A percentile compares a stretch with the other conserved stretches of the same genome.
phyloP scores from a whole-genome alignment of 2,329 filamentous ascomycete species.

The Coniosporium tulheliwenetii region DNA sequence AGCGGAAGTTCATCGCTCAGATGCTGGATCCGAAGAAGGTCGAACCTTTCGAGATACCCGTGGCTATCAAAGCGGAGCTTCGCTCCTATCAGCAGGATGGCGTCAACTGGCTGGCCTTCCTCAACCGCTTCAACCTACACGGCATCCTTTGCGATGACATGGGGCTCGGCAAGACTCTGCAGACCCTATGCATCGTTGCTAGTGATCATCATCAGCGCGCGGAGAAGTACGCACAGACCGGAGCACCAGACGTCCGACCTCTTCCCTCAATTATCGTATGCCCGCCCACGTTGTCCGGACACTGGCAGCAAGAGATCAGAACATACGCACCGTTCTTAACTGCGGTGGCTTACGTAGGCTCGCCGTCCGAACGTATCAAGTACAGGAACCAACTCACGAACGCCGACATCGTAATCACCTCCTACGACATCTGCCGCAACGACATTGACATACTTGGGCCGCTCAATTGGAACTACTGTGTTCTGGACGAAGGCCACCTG shows the following conservation, averaged over 20 bases:
- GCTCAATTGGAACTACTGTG: constrained; percentile 92
- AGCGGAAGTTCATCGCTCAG: constrained; percentile 91
- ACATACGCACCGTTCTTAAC: constrained; percentile 89
- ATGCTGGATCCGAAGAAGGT: constrained; percentile 96
- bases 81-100: constrained; percentile 97
- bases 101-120: constrained; percentile 96
- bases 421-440: constrained; percentile 94
- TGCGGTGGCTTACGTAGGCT: constrained; percentile 81
- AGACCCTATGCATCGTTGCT: constrained; percentile 94
- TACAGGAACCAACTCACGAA: constrained; percentile 54
- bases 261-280: constrained; percentile 91
- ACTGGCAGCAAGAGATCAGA: constrained; percentile 97
- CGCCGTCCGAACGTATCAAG: constrained; percentile 62
- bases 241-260: constrained; percentile 59
- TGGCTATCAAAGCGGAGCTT: constrained; percentile 91
- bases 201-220: constrained; percentile 91
- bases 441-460: constrained; percentile 73
- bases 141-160: constrained; percentile 98
- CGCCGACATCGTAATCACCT: constrained; percentile 90
- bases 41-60: constrained; percentile 81
- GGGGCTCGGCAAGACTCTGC: constrained; percentile 94
- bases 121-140: constrained; percentile 95
- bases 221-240: constrained; percentile 75
- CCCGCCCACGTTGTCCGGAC: constrained; percentile 86
- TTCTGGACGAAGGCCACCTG: constrained; percentile 90